Base-by-base conservation (phyloP, 805 yeast genomes). In the Dipodascus geniculatus region DNA sequence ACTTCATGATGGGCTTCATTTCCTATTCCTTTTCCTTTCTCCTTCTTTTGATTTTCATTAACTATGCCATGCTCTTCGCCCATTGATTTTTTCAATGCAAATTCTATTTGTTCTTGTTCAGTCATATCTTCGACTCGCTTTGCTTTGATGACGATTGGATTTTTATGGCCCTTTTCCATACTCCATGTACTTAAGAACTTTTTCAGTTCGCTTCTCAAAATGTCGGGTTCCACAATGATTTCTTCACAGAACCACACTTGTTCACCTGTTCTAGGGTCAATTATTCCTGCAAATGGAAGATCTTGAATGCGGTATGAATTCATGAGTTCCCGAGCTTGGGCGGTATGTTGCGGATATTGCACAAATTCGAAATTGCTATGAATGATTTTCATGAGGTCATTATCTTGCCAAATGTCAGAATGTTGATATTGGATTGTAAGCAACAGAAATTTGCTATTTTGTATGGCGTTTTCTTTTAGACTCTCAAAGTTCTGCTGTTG, bases 251-350 rank as follows among this genome's bases (percentile, higher is more conserved):
- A 74, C 60, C 78, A 76, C 53, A 88, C 77, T 55, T 95, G 75
- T 68, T 93, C 99, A 22, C 98, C 98, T 0, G 99, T 93, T 65
- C 90, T 80, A 1, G 99, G 97, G 63, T 93, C 99, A 51, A 93
- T 66, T 42, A 93, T 86, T 1, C 96, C 86, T 48, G 93, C 82
- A 65, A 91, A 97, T 1, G 99, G 99, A 65, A 71, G 83, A 22
- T 76, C 78, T 9, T 17, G 4, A 49, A 86, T 75, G 2, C 84
- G 83, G 66, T 93, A 90, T 62, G 85, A 83, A 57, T 84, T 82
- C 19, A 75, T 61, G 65, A 87, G 91, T 56, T 75, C 77, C 57
- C 74, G 74, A 1, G 96, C 98, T 56, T 79, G 81, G 4, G 79
- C 78, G 1, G 93, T 82, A 61, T 86, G 93, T 51, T 75, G 75